Base-by-base conservation (phyloP, 352 stramenopile species). In the Globisporangium radiosum region DNA sequence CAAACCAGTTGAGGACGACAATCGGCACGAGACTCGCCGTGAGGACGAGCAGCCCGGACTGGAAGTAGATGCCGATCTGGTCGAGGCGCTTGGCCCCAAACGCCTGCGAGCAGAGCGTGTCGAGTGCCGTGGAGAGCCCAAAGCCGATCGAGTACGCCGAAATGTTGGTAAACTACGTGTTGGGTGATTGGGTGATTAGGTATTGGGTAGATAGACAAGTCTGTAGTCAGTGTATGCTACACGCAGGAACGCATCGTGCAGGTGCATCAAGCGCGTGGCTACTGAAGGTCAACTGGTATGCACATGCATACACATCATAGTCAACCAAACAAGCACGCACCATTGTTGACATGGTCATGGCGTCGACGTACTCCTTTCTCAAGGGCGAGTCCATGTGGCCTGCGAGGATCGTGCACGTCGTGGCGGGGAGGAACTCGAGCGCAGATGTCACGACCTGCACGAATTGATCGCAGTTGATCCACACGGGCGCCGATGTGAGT, bases 61-160 rank as follows among this genome's bases (percentile, higher is more conserved):
- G 78, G 54, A 90, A 75, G 66, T 91, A 94, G 44, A 81, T 69
- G 0, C 85, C 87, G 62, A 96, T 91, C 62, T 87, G 86, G 5
- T 70, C 66, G 37, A 68, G 67, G 11, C 75, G 65, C 37, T 76
- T 73, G 0, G 85, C 83, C 25, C 84, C 84, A 47, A 78, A 83
- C 36, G 84, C 81, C 43, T 90, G 74, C 13, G 72, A 72, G 54
- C 80, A 92, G 14, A 94, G 66, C 60, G 85, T 94, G 60, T 94
- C 85, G 47, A 94, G 66, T 8, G 79, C 82, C 13, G 78, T 87
- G 7, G 81, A 73, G 0, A 92, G 65, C 3, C 81, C 81, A 58
- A 88, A 77, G 9, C 75, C 82, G 0, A 86, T 66, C 0, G 80
- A 78, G 47, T 83, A 76, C 7, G 73, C 78, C 38, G 83, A 76